Base-by-base conservation (phyloP, 1,284 basidiomycete genomes). In the Trichosporon asahii region DNA sequence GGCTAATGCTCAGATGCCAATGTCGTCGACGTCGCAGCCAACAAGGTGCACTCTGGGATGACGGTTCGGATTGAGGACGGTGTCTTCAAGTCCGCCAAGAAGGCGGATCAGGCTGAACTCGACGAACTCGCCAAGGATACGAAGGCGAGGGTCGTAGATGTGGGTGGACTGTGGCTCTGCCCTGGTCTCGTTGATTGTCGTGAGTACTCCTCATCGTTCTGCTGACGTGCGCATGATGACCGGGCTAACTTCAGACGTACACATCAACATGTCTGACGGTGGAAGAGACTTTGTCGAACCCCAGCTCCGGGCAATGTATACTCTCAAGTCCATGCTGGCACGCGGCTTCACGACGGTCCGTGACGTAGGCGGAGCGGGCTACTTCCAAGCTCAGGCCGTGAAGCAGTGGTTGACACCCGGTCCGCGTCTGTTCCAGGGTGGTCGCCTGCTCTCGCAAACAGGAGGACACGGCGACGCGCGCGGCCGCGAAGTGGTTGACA, bases 331-430 rank as follows among this genome's bases (percentile, higher is more conserved):
- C 68, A 87, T 87, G 86, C 83, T 87, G 0, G 66, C 79, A 7
- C 76, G 86, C 14, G 86, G 86, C 0, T 87, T 86, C 73, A 87
- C 86, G 0, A 86, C 85, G 5, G 85, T 86, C 9, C 82, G 86
- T 21, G 86, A 87, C 71, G 71, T 69, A 66, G 74, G 74, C n/a
- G 74, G 74, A 5, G 74, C 73, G 21, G 69, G 64, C 3, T 70
- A 68, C 23, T 68, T 66, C 57, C 73, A 74, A 35, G 68, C 70
- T 27, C 33, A 73, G 55, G 74, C 74, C 2, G 46, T 73, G 46
- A 68, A 69, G 29, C 70, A 74, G 40, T 73, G 74, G 71, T 68
- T 76, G 5, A 76, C 70, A 0, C 73, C 73, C n/a, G 71, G 72
- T 2, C 71, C 70, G 18, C 70, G 73, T 1, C 61, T 74, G 44